A percentile compares a stretch with the other conserved stretches of the same genome.
Conservation (phyloP, 1,284 basidiomycete genomes). For the Cryptococcus amylolentus region DNA sequence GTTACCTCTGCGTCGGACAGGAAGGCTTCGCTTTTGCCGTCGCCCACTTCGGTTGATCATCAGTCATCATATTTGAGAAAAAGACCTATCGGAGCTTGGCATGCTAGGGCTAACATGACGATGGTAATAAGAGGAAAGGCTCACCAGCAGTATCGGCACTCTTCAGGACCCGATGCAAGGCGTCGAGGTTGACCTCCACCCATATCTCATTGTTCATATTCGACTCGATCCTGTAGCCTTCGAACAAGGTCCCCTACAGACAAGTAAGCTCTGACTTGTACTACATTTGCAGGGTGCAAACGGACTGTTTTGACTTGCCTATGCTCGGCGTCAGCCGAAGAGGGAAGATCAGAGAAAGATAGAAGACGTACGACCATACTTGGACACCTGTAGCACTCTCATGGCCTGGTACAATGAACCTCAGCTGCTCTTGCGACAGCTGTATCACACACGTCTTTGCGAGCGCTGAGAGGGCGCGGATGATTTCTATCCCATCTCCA, state of each 20-base stretch:
- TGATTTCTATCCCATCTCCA: conserved; percentile 56
- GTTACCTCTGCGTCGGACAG: conserved; percentile 61
- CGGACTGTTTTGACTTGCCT: not conserved
- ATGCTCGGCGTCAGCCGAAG: not conserved
- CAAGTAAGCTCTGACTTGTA: not conserved
- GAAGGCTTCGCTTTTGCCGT: not conserved
- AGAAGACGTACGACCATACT: conserved; percentile 77
- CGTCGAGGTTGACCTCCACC: conserved; percentile 62
- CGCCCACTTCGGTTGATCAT: not conserved
- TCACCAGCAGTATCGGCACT: conserved; percentile 45
- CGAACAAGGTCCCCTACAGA: conserved; percentile 60
- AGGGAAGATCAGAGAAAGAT: not conserved
- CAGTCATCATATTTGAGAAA: not conserved
- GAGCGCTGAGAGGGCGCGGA: conserved; percentile 73
- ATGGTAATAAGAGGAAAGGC: conserved; percentile 1
- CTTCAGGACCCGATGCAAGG: conserved; percentile 66
- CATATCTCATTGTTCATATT: conserved; percentile 77
- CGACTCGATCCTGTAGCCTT: conserved; percentile 78
- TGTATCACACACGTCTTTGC: conserved; percentile 78
- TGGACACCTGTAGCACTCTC: conserved; percentile 82
- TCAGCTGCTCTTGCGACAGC: conserved; percentile 69
- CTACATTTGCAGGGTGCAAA: not conserved
- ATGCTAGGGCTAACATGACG: not conserved
- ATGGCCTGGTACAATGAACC: conserved; percentile 67
- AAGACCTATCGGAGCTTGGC: not conserved